Evolutionary conservation across 192 early-diverging fungal species (phyloP).

Genomic region (Umbelopsis sp.): DNA sequence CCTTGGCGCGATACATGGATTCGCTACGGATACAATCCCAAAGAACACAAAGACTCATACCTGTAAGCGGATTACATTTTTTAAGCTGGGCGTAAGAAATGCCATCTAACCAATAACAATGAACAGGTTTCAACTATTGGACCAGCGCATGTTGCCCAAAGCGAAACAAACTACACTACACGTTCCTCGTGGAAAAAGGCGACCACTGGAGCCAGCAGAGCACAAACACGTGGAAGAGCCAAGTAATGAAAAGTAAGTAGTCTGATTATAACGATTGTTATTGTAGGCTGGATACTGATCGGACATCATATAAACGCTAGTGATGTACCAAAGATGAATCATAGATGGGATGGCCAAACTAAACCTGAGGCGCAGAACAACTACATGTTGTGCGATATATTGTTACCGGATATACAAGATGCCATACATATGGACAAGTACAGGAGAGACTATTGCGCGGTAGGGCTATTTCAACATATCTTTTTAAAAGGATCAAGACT

Average conservation of each 20-base stretch:
- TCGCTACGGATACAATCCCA: slow-evolving; percentile 49
- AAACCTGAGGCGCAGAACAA: background rate
- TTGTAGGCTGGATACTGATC: too few species aligned
- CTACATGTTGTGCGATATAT: slow-evolving; percentile 9
- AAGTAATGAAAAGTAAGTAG: background rate
- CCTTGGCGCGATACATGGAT: slow-evolving; percentile 55
- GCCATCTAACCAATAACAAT: background rate
- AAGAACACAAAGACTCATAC: slow-evolving; percentile 26
- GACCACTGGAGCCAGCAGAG: background rate
- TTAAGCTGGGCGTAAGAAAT: background rate
- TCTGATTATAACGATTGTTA: background rate
- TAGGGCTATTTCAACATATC: background rate
- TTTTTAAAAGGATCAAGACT: background rate
- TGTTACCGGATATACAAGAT: slow-evolving; percentile 8
- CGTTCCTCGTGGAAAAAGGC: background rate
- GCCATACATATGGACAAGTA: slow-evolving; percentile 9
- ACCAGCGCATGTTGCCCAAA: background rate
- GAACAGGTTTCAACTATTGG: slow-evolving; percentile 26
- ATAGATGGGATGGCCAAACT: background rate
- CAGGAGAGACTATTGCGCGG: slow-evolving; percentile 8
- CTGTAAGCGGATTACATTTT: slow-evolving; percentile 21
- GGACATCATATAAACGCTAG: background rate
- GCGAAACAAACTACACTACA: background rate
- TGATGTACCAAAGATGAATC: background rate
- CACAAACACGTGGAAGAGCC: background rate